Conservation (phyloP, 306 rosid genomes). For the Potentilla sterilis region DNA sequence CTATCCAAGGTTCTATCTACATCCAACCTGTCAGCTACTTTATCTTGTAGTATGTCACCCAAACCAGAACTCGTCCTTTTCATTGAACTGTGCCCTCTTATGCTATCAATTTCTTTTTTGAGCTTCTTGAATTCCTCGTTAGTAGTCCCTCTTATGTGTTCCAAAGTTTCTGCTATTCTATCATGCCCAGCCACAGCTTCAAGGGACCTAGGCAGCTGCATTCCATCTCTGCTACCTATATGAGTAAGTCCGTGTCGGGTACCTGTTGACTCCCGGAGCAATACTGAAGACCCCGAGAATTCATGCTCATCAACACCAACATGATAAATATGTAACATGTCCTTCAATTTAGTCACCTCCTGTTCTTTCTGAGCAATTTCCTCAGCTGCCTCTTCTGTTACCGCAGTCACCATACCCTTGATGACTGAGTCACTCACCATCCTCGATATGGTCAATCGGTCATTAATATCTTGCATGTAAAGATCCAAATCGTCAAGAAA, state of each 20-base stretch:
- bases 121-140: slow-evolving; percentile 54
- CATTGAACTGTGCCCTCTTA: slow-evolving; percentile 41
- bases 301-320: slow-evolving; percentile 35
- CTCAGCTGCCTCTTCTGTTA: slow-evolving; percentile 68
- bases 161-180: slow-evolving; percentile 35
- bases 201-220: slow-evolving; percentile 10
- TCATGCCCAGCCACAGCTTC: slow-evolving; percentile 32
- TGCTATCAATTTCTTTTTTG: slow-evolving; percentile 54
- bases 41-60: slow-evolving; percentile 60
- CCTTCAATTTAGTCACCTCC: slow-evolving; percentile 62
- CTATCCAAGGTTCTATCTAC: slow-evolving; percentile 46
- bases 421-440: slow-evolving; percentile 83
- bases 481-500: slow-evolving; percentile 69
- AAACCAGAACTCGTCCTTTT: slow-evolving; percentile 63
- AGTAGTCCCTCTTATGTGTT: slow-evolving; percentile 38
- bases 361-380: slow-evolving; percentile 62
- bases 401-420: slow-evolving; percentile 73
- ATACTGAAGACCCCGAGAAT: slow-evolving; percentile 19
- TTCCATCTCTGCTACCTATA: slow-evolving; percentile 12
- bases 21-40: slow-evolving; percentile 51
- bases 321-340: slow-evolving; percentile 32
- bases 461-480: slow-evolving; percentile 49
- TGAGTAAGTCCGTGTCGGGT: neutral
- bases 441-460: slow-evolving; percentile 67
- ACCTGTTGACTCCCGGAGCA: slow-evolving; percentile 25